These are phyloP conservation scores for Balamuthia mandrillaris DNA, from an alignment of 208 protist genomes.

Conservation along the genomic window DNA sequence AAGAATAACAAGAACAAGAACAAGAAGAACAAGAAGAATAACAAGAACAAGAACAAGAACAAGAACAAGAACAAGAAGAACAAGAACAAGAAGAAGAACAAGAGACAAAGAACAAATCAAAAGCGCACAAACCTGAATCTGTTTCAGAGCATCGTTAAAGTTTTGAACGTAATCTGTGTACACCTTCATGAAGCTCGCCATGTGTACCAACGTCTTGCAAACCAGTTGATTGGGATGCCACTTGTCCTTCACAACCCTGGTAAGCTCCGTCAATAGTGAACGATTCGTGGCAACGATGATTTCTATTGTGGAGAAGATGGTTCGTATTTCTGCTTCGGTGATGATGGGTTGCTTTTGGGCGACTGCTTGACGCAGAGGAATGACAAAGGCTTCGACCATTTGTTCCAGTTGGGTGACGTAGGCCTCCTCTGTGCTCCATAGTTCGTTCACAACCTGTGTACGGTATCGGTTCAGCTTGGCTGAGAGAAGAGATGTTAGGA, in stretches of 20 bases:
- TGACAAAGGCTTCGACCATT: background rate
- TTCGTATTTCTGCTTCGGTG: constrained; percentile 1
- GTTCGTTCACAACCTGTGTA: background rate
- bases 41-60: background rate
- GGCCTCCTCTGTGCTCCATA: background rate
- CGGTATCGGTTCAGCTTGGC: constrained; percentile 7
- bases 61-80: background rate
- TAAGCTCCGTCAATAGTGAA: background rate
- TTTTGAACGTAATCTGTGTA: constrained; percentile 24
- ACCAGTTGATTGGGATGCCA: background rate
- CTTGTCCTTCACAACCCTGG: background rate
- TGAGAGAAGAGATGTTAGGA: no score
- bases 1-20: background rate
- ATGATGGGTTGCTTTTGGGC: background rate
- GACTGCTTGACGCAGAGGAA: background rate
- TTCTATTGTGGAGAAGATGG: constrained; percentile 25
- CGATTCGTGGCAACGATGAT: constrained; percentile 16
- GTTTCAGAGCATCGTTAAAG: background rate
- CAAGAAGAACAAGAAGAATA: background rate
- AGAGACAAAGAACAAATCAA: background rate
- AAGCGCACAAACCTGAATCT: background rate
- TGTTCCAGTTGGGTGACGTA: background rate
- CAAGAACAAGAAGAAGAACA: background rate
- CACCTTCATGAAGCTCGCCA: background rate
- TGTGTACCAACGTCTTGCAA: background rate